Evolutionary conservation across 2,329 filamentous ascomycete species (phyloP).

Genomic region (Aspergillus sp.): DNA sequence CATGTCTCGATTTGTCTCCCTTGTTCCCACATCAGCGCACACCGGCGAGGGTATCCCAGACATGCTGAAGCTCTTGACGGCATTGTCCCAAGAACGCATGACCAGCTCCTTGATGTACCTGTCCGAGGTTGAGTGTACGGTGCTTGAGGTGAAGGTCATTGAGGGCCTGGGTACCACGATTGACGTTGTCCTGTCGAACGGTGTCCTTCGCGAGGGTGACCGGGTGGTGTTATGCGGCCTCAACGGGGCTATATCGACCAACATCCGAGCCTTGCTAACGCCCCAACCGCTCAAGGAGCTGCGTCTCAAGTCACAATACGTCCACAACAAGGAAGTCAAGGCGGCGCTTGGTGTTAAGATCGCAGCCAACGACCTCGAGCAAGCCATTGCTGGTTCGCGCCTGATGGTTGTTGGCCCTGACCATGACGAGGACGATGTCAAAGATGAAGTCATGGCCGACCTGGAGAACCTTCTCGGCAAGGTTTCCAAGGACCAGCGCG

Average conservation of each 20-base stretch:
- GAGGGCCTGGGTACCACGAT: slow-evolving; percentile 98
- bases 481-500: slow-evolving; percentile 83
- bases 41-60: slow-evolving; percentile 99
- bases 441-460: slow-evolving; percentile 93
- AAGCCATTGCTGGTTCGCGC: slow-evolving; percentile 91
- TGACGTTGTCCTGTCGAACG: slow-evolving; percentile 92
- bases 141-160: slow-evolving; percentile 97
- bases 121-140: slow-evolving; percentile 92
- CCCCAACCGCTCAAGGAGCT: slow-evolving; percentile 88
- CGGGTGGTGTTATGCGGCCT: slow-evolving; percentile 90
- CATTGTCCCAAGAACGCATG: slow-evolving; percentile 94
- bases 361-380: slow-evolving; percentile 86
- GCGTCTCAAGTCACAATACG: slow-evolving; percentile 89
- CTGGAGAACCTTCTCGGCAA: slow-evolving; percentile 82
- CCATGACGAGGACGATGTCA: slow-evolving; percentile 92
- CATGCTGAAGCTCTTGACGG: slow-evolving; percentile 90
- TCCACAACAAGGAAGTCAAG: slow-evolving; percentile 99
- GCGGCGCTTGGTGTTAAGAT: slow-evolving; percentile 98
- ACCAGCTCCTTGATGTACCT: slow-evolving; percentile 96
- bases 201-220: slow-evolving; percentile 87
- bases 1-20: slow-evolving; percentile 87
- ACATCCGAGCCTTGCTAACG: slow-evolving; percentile 87
- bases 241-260: slow-evolving; percentile 91
- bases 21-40: slow-evolving; percentile 92
- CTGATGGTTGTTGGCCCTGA: slow-evolving; percentile 88